Evolutionary conservation across 352 stramenopile species (phyloP), one percentile per base, ranked within the genome.

Genomic region (Pythium vanterpoolii): DNA sequence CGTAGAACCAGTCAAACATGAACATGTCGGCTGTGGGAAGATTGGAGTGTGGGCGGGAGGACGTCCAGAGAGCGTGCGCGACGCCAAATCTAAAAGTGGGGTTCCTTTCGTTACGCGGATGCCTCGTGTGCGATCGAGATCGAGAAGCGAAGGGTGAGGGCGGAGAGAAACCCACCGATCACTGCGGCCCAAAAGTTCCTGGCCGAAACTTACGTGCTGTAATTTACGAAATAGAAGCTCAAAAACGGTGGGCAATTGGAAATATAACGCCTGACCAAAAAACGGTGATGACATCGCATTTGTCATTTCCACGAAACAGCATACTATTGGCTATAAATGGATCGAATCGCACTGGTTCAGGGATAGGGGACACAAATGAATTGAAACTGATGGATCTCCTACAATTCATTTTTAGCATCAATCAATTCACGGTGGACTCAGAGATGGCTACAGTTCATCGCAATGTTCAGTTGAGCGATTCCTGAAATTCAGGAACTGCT

Each of bases 1-100:
- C 83, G 75, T 98, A 98, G 74, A 98, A 98, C 95, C 95, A 98
- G 72, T 98, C 93, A 45, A 98, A 90, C 58, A 98, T 74, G 74
- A 97, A 98, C 93, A 98, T 98, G 39, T 33, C 46, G 27, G 13
- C 26, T 31, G 53, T 69, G 42, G 44, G 13, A 11, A 43, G 26
- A 44, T 34, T 28, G 42, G 14, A 62, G 39, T 51, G 39, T 49
- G 18, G n/a, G 38, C 5, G 28, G 18, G 31, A 48, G 8, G 27
- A 50, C n/a, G 36, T 11, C 24, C 46, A 44, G 27, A 14, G 45
- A 31, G 33, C n/a, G 27, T 3, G 30, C 5, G 48, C 36, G n/a
- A 13, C 10, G 53, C 21, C 1, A 48, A 68, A 54, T 68, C 60
- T 68, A 68, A 62, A 68, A 66, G 54, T 62, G 43, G 55, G 30